Conservation (phyloP, 2,329 filamentous ascomycete species). For the Rhynchosporium graminicola region DNA sequence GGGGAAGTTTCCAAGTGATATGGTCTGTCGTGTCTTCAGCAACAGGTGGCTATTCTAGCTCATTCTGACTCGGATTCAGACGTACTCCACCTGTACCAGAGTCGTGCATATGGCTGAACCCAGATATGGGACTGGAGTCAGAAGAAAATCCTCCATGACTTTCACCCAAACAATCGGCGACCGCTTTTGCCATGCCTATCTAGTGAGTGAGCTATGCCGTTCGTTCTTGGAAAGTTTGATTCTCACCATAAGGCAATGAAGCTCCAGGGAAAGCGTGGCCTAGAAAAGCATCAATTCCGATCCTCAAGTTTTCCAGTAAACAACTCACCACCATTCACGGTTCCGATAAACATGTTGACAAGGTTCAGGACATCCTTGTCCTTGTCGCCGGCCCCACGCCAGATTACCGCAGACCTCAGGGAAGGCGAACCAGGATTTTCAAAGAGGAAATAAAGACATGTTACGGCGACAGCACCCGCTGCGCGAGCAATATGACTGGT, state of each 20-base stretch:
- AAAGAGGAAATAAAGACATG: slow-evolving; percentile 9
- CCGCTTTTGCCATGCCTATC: slow-evolving; percentile 54
- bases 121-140: slow-evolving; percentile 51
- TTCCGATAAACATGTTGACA: slow-evolving; percentile 54
- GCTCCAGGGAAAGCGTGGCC: slow-evolving; percentile 56
- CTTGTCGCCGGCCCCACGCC: slow-evolving; percentile 1
- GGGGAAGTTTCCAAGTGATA: slow-evolving; percentile 50
- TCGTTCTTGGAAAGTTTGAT: neutral
- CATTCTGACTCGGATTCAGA: neutral
- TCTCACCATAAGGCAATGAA: slow-evolving; percentile 48
- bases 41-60: neutral
- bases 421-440: neutral
- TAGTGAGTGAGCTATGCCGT: slow-evolving; percentile 32
- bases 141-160: slow-evolving; percentile 50
- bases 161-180: slow-evolving; percentile 52
- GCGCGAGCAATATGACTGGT: slow-evolving; percentile 6
- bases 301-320: neutral
- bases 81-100: slow-evolving; percentile 45
- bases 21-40: slow-evolving; percentile 34
- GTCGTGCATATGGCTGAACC: slow-evolving; percentile 52
- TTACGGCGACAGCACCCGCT: slow-evolving; percentile 7
- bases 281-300: neutral
- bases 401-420: neutral
- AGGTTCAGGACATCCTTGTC: slow-evolving; percentile 37
- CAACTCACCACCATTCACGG: slow-evolving; percentile 48